Evolutionary conservation across 176 grass and related monocot genomes (phyloP), one percentile per base, ranked within the genome.

Genomic region (Thinopyrum elongatum): DNA sequence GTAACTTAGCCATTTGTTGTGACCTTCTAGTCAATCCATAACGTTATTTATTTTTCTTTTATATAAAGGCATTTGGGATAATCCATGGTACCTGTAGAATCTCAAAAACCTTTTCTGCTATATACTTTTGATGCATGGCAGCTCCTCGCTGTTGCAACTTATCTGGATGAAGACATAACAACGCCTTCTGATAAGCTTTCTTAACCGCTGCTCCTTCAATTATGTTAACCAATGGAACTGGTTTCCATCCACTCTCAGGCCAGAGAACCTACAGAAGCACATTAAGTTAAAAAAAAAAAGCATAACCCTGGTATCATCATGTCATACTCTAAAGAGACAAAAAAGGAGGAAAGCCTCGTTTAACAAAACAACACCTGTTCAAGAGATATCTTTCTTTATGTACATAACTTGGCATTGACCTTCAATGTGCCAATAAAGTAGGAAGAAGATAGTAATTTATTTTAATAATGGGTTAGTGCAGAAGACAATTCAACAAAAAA

Each of bases 141-240:
- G 65, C 92, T 35, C 88, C 90, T 74, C 94, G 81, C 25, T 96
- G 94, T 46, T 99, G 94, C 82, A 99, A 86, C 67, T 99, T 99
- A 87, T 99, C 97, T 34, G 97, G 97, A 89, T 99, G 97, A 73
- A 96, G 82, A n/a, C 85, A 96, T 57, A 99, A 84, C 64, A 99
- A 53, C 71, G 97, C 97, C 86, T 80, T 95, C 46, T 99, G 97
- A 85, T 94, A 99, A 62, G 94, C 86, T 86, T 88, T 99, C 87
- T 90, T 99, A 41, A 99, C 97, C 65, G 82, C 88, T 53, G 92
- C 71, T 85, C 78, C 94, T 93, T 99, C 97, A 55, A 99, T 99
- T 88, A 99, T 91, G 88, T 92, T 82, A 65, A 96, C 93, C 82
- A 99, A 88, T 29, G 97, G 94, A 65, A 96, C 60, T 19, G 92